These are phyloP conservation scores for Elymus sibiricus DNA, from an alignment of 176 grass and related monocot genomes.

Conservation along the genomic window DNA sequence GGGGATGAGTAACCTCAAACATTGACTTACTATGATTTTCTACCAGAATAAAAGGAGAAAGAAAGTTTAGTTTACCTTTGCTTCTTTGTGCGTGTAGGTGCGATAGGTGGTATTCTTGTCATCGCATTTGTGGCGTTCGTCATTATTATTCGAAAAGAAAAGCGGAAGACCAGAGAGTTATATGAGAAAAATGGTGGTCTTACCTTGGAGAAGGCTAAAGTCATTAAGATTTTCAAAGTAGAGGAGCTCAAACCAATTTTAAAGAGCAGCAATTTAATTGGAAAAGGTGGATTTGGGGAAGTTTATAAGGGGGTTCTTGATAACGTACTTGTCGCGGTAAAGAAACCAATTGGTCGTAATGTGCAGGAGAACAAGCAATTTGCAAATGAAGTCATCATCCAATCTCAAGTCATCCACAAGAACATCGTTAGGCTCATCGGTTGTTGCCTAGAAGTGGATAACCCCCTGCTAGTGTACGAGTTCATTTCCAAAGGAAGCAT, in stretches of 20 bases:
- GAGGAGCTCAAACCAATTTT: background rate
- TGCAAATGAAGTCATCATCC: background rate
- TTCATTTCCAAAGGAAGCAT: no score
- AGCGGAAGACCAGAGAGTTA: background rate
- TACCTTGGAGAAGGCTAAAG: background rate
- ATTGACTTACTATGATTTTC: background rate
- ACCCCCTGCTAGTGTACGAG: no score
- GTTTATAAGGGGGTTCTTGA: background rate
- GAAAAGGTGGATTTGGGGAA: constrained; percentile 1
- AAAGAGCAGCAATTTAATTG: background rate
- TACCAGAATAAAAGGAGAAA: background rate
- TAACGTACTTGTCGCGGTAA: background rate
- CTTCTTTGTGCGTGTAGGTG: background rate
- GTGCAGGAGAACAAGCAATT: background rate
- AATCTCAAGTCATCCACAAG: constrained; percentile 3
- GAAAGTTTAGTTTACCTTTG: background rate
- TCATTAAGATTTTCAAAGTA: background rate
- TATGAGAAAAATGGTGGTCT: background rate
- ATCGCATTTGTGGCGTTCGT: background rate
- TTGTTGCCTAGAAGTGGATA: background rate
- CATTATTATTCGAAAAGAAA: background rate
- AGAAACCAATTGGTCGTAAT: background rate
- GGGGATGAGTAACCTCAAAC: background rate
- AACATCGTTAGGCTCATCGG: background rate
- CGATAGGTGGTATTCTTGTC: background rate